These are phyloP conservation scores for Neonectria ditissima DNA, from an alignment of 2,329 filamentous ascomycete species.

Conservation along the genomic window DNA sequence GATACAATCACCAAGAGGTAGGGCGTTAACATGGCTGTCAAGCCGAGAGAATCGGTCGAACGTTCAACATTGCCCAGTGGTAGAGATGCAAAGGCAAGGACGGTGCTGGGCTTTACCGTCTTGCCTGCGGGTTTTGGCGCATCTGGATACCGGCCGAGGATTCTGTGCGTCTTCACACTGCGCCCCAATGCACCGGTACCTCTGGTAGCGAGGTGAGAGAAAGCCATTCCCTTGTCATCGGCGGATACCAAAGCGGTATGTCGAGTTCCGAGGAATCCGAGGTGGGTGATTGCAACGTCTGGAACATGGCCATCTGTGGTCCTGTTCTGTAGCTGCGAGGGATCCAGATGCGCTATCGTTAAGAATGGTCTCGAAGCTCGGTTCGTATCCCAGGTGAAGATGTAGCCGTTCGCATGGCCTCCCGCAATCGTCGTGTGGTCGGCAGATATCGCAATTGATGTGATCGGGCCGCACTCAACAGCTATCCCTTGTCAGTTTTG, in stretches of 20 bases:
- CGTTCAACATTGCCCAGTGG: constrained; percentile 96
- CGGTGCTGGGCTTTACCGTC: constrained; percentile 89
- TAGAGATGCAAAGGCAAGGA: constrained; percentile 89
- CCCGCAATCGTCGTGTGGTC: constrained; percentile 93
- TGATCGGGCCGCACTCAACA: constrained; percentile 89
- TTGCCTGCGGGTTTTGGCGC: constrained; percentile 71
- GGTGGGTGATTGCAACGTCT: constrained; percentile 82
- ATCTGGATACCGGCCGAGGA: constrained; percentile 90
- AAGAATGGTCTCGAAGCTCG: constrained; percentile 89
- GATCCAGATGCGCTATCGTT: constrained; percentile 81
- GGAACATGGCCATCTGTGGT: constrained; percentile 85
- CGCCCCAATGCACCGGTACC: constrained; percentile 89
- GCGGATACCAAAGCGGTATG: constrained; percentile 96
- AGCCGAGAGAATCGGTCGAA: constrained; percentile 84
- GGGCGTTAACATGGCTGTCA: constrained; percentile 95
- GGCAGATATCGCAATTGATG: constrained; percentile 88
- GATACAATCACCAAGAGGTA: constrained; percentile 97
- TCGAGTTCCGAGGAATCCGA: constrained; percentile 94
- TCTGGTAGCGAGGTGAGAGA: constrained; percentile 93
- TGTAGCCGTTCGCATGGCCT: constrained; percentile 88
- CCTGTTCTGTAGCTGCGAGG: constrained; percentile 71
- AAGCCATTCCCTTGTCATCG: constrained; percentile 96
- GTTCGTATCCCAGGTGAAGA: constrained; percentile 96
- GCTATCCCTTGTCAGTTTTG: constrained; percentile 65
- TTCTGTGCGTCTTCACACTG: constrained; percentile 88